These are phyloP conservation scores for Xylaria sp. DNA, from an alignment of 2,329 filamentous ascomycete genomes.

Conservation along the genomic window DNA sequence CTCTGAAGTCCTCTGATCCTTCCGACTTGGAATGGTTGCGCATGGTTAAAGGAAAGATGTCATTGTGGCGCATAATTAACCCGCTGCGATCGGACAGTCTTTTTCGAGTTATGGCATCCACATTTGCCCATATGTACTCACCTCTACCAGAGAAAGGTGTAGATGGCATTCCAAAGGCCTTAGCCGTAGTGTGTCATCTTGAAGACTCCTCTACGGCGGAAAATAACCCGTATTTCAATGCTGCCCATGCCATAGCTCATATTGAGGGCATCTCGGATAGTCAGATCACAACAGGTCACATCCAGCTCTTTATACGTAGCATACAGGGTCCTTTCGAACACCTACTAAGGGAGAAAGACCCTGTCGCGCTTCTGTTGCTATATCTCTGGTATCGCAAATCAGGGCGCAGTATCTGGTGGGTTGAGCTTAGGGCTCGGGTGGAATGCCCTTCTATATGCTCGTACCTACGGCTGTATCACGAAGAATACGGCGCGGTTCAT, in stretches of 20 bases:
- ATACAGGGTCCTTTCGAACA: slow-evolving; percentile 50
- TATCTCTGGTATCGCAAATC: slow-evolving; percentile 57
- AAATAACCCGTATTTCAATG: slow-evolving; percentile 52
- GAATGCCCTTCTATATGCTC: slow-evolving; percentile 55
- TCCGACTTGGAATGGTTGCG: slow-evolving; percentile 51
- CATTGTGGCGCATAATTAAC: slow-evolving; percentile 49
- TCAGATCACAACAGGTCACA: slow-evolving; percentile 46
- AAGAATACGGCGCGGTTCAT: slow-evolving; percentile 42
- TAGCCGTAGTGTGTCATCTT: slow-evolving; percentile 45
- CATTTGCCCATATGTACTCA: slow-evolving; percentile 51
- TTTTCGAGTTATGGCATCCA: slow-evolving; percentile 48
- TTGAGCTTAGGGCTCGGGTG: slow-evolving; percentile 53
- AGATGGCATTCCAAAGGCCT: slow-evolving; percentile 39
- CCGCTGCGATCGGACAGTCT: slow-evolving; percentile 51
- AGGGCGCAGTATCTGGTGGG: slow-evolving; percentile 56
- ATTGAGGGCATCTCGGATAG: slow-evolving; percentile 47
- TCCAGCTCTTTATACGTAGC: slow-evolving; percentile 49
- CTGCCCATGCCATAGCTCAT: slow-evolving; percentile 51
- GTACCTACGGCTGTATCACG: slow-evolving; percentile 51
- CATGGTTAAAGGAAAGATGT: slow-evolving; percentile 51
- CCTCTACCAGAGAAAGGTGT: slow-evolving; percentile 47
- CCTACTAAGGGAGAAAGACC: slow-evolving; percentile 49
- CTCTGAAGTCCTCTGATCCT: slow-evolving; percentile 40
- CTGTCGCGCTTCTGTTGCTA: slow-evolving; percentile 53
- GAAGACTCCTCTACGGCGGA: slow-evolving; percentile 47